Evolutionary conservation across 441 rosid genomes (phyloP).

Genomic region (Arabidopsis hybrid): DNA sequence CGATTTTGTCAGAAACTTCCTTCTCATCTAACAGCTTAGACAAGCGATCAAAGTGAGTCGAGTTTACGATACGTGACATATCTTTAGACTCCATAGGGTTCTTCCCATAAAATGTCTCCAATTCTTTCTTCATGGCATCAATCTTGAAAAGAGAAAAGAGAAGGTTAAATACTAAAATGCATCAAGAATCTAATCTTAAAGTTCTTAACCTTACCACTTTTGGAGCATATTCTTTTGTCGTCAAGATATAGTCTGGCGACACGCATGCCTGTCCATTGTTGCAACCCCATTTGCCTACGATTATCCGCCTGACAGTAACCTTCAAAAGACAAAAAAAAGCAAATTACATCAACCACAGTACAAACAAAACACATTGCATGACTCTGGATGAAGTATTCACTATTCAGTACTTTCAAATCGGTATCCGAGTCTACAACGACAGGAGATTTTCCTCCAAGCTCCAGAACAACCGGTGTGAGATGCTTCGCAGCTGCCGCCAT

Average conservation of each 20-base stretch:
- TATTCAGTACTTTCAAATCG: conserved; percentile 55
- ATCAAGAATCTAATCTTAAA: conserved; percentile 11
- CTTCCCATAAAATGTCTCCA: conserved; percentile 80
- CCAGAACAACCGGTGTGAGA: conserved; percentile 71
- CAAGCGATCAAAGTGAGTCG: conserved; percentile 79
- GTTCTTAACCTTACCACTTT: conserved; percentile 54
- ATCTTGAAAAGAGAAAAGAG: conserved; percentile 56
- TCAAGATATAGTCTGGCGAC: conserved; percentile 64
- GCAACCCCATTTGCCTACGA: conserved; percentile 73
- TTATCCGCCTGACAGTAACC: conserved; percentile 64
- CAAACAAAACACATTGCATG: neutral
- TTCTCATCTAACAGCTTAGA: conserved; percentile 83
- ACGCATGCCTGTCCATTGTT: conserved; percentile 75
- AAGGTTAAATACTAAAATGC: conserved; percentile 26
- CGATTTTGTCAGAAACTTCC: conserved; percentile 77
- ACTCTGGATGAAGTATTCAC: conserved; percentile 1
- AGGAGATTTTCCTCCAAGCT: conserved; percentile 83
- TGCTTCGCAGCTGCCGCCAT: conserved; percentile 75
- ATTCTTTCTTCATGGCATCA: conserved; percentile 65
- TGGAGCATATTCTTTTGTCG: conserved; percentile 64
- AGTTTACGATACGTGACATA: conserved; percentile 83
- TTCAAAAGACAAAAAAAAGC: conserved; percentile 23
- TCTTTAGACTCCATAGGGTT: conserved; percentile 83
- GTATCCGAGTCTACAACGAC: conserved; percentile 66
- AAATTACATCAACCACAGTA: conserved; percentile 10